Evolutionary conservation across 176 grass and related monocot species (phyloP), one percentile per base, ranked within the genome.

Genomic region (Poa annua): DNA sequence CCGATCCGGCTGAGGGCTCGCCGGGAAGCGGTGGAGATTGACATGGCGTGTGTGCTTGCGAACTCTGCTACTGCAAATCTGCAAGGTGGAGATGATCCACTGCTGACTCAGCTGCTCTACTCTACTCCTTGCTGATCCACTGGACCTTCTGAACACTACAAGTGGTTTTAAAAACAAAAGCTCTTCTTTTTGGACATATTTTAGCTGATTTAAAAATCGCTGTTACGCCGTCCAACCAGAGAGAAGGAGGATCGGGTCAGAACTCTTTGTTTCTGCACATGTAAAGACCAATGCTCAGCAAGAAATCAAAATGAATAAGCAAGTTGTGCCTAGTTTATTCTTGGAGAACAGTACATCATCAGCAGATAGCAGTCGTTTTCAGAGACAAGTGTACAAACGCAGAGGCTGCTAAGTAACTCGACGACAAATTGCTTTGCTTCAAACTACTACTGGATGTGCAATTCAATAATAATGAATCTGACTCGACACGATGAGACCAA

Each of bases 1-100:
- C 86, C 66, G 82, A 94, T 83, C 45, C 87, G 89, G 17, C 92
- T 85, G 51, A 90, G 74, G 1, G 34, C 96, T 85, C 56, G 86
- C 73, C 90, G 88, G 26, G 90, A 74, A 8, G 86, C 79, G 61
- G 76, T 66, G 57, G 86, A 83, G 53, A 78, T 80, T 7, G 88
- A 84, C 96, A 98, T 95, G 20, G 80, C 12, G 47, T 34, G 25
- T 8, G 11, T 72, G 42, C 69, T 1, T 24, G 38, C 68, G 12
- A 72, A 72, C 22, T 73, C 42, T 68, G 35, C 62, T 8, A 65
- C 26, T 33, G 52, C 21, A 56, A 21, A 3, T 21, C 52, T 62
- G 59, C 59, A 62, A 62, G 11, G 11, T 22, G 10, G 22, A 13
- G 24, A 50, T 62, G 54, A 56, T n/a, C 19, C 9, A 11, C 24